A percentile compares a stretch with the other conserved stretches of the same genome.
phyloP scores from a whole-genome alignment of 208 protist species.

The Lotmaria passim region DNA sequence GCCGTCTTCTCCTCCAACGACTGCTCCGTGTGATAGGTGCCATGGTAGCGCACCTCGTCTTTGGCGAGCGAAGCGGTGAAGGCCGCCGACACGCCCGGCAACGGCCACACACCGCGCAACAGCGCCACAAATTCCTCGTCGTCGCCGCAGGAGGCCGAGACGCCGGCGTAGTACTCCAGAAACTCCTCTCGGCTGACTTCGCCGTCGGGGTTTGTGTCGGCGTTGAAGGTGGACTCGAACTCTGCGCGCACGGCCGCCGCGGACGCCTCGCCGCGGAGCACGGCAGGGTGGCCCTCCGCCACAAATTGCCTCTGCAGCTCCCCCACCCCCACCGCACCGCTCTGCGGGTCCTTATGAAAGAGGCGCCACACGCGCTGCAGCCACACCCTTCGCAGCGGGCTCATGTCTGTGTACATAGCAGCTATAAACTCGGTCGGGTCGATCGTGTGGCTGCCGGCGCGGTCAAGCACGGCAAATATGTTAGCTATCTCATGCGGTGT shows the following conservation, averaged over 20 bases:
- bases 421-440: slow-evolving; percentile 80
- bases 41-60: slow-evolving; percentile 17
- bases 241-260: slow-evolving; percentile 53
- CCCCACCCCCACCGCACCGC: slow-evolving; percentile 45
- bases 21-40: slow-evolving; percentile 51
- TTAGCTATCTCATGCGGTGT: slow-evolving; percentile 58
- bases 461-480: slow-evolving; percentile 66
- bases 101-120: slow-evolving; percentile 67
- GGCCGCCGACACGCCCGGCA: slow-evolving; percentile 33
- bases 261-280: slow-evolving; percentile 42
- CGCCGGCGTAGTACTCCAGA: slow-evolving; percentile 79
- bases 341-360: slow-evolving; percentile 45
- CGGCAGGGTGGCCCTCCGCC: slow-evolving; percentile 63
- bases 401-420: slow-evolving; percentile 57
- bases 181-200: slow-evolving; percentile 81
- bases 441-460: slow-evolving; percentile 49
- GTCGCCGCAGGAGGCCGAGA: slow-evolving; percentile 53
- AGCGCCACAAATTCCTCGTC: slow-evolving; percentile 71
- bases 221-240: slow-evolving; percentile 75
- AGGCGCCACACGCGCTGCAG: slow-evolving; percentile 62
- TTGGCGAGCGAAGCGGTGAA: slow-evolving; percentile 32
- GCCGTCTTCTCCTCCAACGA: slow-evolving; percentile 48
- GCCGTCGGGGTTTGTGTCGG: slow-evolving; percentile 83
- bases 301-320: slow-evolving; percentile 54
- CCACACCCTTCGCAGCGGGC: slow-evolving; percentile 60